Evolutionary conservation across 495 filamentous ascomycete species (phyloP).

Genomic region (Penicillium tannophilum): DNA sequence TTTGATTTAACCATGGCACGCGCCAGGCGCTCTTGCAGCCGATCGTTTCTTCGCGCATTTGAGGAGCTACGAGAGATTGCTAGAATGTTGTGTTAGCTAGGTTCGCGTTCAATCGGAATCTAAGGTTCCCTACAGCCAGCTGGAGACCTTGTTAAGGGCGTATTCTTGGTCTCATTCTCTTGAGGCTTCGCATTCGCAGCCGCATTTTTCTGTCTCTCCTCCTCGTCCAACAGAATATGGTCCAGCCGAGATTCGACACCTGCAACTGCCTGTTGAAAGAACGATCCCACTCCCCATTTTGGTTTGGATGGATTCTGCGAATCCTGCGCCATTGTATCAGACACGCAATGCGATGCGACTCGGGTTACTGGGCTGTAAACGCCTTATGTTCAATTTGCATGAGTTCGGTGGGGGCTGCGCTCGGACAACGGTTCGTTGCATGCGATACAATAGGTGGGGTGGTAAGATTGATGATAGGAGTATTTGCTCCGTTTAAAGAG

Average conservation of each 20-base stretch:
- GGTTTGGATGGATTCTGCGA: constrained; percentile 30
- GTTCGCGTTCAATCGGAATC: background rate
- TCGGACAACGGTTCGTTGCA: constrained; percentile 19
- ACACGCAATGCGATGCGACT: constrained; percentile 7
- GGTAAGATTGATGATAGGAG: background rate
- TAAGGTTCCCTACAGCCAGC: constrained; percentile 22
- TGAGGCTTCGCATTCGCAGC: constrained; percentile 26
- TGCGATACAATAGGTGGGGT: background rate
- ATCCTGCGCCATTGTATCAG: constrained; percentile 42
- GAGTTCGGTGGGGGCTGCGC: constrained; percentile 23
- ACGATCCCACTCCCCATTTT: constrained; percentile 64
- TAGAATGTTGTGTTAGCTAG: constrained; percentile 27
- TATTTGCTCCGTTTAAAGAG: background rate
- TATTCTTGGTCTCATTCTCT: constrained; percentile 16
- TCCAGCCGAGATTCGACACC: constrained; percentile 93
- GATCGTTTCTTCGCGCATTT: constrained; percentile 63
- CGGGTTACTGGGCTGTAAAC: constrained; percentile 23
- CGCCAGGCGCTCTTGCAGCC: constrained; percentile 84
- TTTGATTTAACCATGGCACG: constrained; percentile 58
- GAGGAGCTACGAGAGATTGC: constrained; percentile 57
- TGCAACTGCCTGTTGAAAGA: constrained; percentile 89
- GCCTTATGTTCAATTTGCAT: constrained; percentile 31
- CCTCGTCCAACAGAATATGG: constrained; percentile 82
- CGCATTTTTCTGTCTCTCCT: constrained; percentile 42
- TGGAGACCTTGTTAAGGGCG: constrained; percentile 22